Percentiles rank a stretch among this genome's conserved stretches.
These are phyloP conservation scores for Cytospora paraplurivora DNA, from an alignment of 2,329 filamentous ascomycete species.

Conservation along the genomic window DNA sequence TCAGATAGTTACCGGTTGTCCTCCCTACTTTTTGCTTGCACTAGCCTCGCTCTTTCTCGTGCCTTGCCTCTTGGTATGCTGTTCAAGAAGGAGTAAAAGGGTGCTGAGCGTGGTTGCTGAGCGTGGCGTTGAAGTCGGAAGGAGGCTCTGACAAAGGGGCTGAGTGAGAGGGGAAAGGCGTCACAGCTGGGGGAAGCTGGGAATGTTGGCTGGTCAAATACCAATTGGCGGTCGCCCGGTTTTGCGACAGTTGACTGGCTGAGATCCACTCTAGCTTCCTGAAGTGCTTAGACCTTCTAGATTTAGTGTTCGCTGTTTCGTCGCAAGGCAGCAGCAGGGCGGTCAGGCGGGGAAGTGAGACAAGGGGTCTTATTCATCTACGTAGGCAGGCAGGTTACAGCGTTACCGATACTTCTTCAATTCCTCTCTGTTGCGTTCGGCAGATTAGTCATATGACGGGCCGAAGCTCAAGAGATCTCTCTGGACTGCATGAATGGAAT, in stretches of 20 bases:
- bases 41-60: slow-evolving; percentile 5
- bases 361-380: neutral
- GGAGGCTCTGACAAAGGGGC: slow-evolving; percentile 17
- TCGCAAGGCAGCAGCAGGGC: neutral
- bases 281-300: neutral
- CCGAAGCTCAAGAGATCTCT: no score
- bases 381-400: neutral
- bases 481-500: no score
- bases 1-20: slow-evolving; percentile 11
- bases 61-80: slow-evolving; percentile 7
- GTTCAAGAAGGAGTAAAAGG: slow-evolving; percentile 18
- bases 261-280: neutral
- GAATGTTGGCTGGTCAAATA: neutral
- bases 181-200: slow-evolving; percentile 12
- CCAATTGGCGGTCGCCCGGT: neutral
- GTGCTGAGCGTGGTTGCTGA: neutral
- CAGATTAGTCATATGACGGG: no score
- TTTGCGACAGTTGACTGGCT: neutral
- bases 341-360: neutral
- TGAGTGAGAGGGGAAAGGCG: slow-evolving; percentile 25
- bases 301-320: neutral
- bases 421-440: no score
- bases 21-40: slow-evolving; percentile 18
- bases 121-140: slow-evolving; percentile 6
- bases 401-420: no score